A percentile compares a stretch with the other conserved stretches of the same genome.
Evolutionary conservation across 306 rosid species (phyloP).

Genomic region (Delonix regia): DNA sequence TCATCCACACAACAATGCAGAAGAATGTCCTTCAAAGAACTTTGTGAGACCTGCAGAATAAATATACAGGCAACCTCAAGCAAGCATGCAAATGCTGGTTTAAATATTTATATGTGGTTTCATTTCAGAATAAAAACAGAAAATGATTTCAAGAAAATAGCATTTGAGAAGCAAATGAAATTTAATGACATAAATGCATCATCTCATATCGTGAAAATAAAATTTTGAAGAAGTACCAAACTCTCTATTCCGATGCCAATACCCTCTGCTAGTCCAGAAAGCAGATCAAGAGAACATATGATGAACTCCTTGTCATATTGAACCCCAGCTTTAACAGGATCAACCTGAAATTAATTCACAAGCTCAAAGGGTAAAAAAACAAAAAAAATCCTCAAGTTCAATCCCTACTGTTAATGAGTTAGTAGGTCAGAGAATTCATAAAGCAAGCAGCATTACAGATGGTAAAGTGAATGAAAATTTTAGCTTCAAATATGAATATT

Average conservation of each 20-base stretch:
- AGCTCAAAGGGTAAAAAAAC: no score
- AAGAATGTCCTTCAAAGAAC: slow-evolving; percentile 83
- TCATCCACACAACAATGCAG: slow-evolving; percentile 89
- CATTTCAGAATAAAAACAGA: slow-evolving; percentile 1
- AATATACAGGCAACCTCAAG: slow-evolving; percentile 29
- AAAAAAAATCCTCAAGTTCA: slow-evolving; percentile 34
- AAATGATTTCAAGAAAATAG: slow-evolving; percentile 21
- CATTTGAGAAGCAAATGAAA: slow-evolving; percentile 22
- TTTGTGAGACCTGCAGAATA: slow-evolving; percentile 74
- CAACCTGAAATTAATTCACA: slow-evolving; percentile 58
- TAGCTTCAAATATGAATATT: neutral
- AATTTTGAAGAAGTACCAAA: slow-evolving; percentile 66
- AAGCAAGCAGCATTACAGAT: slow-evolving; percentile 7
- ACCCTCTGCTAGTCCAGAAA: slow-evolving; percentile 98
- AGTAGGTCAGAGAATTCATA: slow-evolving; percentile 14
- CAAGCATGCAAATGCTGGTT: slow-evolving; percentile 28
- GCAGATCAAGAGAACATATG: slow-evolving; percentile 95
- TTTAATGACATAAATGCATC: slow-evolving; percentile 12
- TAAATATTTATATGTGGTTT: slow-evolving; percentile 6
- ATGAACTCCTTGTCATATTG: slow-evolving; percentile 93
- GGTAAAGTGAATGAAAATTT: slow-evolving; percentile 16
- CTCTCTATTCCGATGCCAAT: slow-evolving; percentile 98
- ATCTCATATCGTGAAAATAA: slow-evolving; percentile 26
- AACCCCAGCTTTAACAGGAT: slow-evolving; percentile 76
- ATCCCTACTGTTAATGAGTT: neutral